Base-by-base conservation (phyloP, 148 eudicot species). In the Silene latifolia region DNA sequence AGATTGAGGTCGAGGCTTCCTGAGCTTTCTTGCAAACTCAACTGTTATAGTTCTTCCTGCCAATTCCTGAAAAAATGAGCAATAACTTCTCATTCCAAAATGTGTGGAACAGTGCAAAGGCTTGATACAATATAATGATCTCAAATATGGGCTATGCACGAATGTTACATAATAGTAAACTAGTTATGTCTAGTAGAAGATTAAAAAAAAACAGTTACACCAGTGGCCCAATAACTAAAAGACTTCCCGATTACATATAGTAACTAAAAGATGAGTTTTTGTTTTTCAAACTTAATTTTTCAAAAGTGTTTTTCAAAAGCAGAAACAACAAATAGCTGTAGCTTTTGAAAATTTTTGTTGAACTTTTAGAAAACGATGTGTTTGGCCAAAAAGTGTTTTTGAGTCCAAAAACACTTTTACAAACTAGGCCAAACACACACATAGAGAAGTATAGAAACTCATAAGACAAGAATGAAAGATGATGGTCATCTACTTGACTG, bases 11-110 rank as follows among this genome's bases (percentile, higher is more conserved):
- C 81, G 65, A 27, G 91, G 90, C 82, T 81, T 87, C 89, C 85
- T 94, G 69, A 89, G 86, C 79, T 63, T 81, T 80, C 80, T 94
- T 20, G 98, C 88, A 82, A 75, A 90, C 73, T 91, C 90, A 69
- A 94, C 89, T 77, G 68, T 84, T 62, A 94, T 81, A 51, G 82
- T 85, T 76, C 97, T 85, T 67, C 97, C 97, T 8, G 59, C 78
- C 72, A 91, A 39, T 78, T 91, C 97, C 98, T 94, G 85, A 54
- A 74, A 23, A 76, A 71, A 39, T 39, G 56, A 74, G 72, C 15
- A 68, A 67, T 21, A 81, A 39, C 39, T 18, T 67, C 13, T 20
- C 10, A 19, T 48, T 69, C 13, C 19, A 13, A 69, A 69, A 68
- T 54, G 19, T 68, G 29, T 12, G 5, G 70, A 54, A 59, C 23